These are phyloP conservation scores for Coffea canephora DNA, from an alignment of 257 asterid species.

Conservation along the genomic window DNA sequence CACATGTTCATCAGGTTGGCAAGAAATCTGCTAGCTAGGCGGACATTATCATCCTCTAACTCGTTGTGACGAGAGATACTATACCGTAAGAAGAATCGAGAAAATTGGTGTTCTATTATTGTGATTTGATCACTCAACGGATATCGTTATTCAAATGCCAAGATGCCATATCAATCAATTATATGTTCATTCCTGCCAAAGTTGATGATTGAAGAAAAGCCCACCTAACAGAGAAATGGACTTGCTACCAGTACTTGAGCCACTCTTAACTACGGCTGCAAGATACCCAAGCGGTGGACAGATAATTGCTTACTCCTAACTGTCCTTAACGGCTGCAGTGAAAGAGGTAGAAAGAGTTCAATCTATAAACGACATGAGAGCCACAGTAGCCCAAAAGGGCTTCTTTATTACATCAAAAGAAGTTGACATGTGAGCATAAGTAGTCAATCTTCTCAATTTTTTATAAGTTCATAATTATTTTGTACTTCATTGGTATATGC, in stretches of 20 bases:
- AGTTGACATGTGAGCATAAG: not conserved
- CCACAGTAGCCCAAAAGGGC: not conserved
- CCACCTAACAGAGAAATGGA: not conserved
- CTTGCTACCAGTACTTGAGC: no score
- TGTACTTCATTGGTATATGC: not conserved
- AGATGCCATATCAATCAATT: not conserved
- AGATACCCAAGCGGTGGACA: not conserved
- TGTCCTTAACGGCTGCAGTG: slow-evolving; percentile 1
- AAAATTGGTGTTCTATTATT: not conserved
- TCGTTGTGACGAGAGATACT: not conserved
- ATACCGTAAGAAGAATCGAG: not conserved
- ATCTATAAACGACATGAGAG: not conserved
- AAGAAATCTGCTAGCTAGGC: not conserved
- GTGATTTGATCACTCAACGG: not conserved
- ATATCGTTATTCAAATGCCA: not conserved
- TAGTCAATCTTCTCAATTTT: not conserved
- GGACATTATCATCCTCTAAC: not conserved
- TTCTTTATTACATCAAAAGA: not conserved
- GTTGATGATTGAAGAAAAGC: not conserved
- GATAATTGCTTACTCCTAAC: slow-evolving; percentile 17
- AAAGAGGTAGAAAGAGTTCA: not conserved
- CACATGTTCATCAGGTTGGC: not conserved
- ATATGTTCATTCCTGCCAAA: not conserved
- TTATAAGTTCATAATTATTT: not conserved
- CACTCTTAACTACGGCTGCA: not conserved